Conservation (phyloP, 2,329 filamentous ascomycete genomes). For the Cordyceps cicadae region DNA sequence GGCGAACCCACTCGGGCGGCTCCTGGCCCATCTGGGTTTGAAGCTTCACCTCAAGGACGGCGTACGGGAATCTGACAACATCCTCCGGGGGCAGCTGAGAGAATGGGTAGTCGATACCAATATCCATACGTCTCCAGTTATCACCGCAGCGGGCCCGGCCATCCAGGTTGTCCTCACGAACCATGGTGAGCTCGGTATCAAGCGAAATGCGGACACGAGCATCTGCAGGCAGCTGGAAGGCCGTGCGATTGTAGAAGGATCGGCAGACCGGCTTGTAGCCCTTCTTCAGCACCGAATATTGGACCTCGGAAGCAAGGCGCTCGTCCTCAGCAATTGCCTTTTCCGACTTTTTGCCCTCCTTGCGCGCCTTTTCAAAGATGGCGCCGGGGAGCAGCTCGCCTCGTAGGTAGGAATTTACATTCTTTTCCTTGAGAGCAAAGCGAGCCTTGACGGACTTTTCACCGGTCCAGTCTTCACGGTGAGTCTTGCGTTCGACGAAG, state of each 20-base stretch:
- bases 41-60: slow-evolving; percentile 92
- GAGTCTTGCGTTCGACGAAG: slow-evolving; percentile 95
- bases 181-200: slow-evolving; percentile 92
- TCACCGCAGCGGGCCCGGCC: slow-evolving; percentile 66
- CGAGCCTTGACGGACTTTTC: slow-evolving; percentile 98
- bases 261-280: slow-evolving; percentile 83
- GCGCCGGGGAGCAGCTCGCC: slow-evolving; percentile 78
- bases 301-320: slow-evolving; percentile 80
- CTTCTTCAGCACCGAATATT: slow-evolving; percentile 85
- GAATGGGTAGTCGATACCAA: slow-evolving; percentile 93
- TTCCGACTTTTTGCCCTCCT: slow-evolving; percentile 87
- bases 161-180: slow-evolving; percentile 90
- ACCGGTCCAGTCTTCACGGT: slow-evolving; percentile 97
- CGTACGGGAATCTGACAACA: slow-evolving; percentile 87
- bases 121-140: slow-evolving; percentile 96
- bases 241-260: slow-evolving; percentile 96
- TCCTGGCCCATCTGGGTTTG: slow-evolving; percentile 94
- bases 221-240: slow-evolving; percentile 94
- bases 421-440: slow-evolving; percentile 93
- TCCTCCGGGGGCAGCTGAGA: slow-evolving; percentile 78
- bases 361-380: slow-evolving; percentile 93
- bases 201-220: slow-evolving; percentile 93
- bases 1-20: slow-evolving; percentile 91
- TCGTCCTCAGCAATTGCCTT: slow-evolving; percentile 89
- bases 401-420: slow-evolving; percentile 82